These are phyloP conservation scores for Pythium dissimile DNA, from an alignment of 352 stramenopile genomes.

Conservation along the genomic window DNA sequence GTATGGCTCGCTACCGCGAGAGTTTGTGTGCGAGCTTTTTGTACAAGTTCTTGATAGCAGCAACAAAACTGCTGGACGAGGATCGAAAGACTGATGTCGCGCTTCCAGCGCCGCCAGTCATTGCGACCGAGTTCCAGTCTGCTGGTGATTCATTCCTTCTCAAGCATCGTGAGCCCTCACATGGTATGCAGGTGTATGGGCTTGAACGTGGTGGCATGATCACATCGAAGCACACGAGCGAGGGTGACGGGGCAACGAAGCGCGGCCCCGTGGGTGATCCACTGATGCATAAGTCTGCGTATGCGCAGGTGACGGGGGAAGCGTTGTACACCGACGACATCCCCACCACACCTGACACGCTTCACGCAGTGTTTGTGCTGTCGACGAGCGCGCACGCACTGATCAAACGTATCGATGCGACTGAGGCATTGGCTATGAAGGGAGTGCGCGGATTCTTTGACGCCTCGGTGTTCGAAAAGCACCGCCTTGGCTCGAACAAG, in stretches of 20 bases:
- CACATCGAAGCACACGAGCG: constrained; percentile 54
- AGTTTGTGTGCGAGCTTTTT: constrained; percentile 93
- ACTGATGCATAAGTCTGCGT: constrained; percentile 91
- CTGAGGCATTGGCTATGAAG: constrained; percentile 72
- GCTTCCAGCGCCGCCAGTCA: constrained; percentile 22
- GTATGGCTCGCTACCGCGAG: constrained; percentile 94
- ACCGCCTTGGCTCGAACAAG: constrained; percentile 66
- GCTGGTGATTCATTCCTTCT: constrained; percentile 57
- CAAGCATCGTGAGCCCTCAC: constrained; percentile 44
- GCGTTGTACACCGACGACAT: constrained; percentile 96
- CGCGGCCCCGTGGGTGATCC: constrained; percentile 84
- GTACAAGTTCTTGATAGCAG: constrained; percentile 93
- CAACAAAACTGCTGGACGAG: constrained; percentile 50
- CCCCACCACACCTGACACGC: constrained; percentile 71
- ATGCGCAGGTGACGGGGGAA: constrained; percentile 94
- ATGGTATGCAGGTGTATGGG: constrained; percentile 56
- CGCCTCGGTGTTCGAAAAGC: constrained; percentile 59
- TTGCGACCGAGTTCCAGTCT: constrained; percentile 42
- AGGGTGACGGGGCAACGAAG: constrained; percentile 34
- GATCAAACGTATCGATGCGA: constrained; percentile 87
- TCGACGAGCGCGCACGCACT: constrained; percentile 73
- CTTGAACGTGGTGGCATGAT: constrained; percentile 60
- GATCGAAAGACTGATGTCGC: constrained; percentile 21
- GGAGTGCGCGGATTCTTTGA: constrained; percentile 90
- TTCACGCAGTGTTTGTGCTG: constrained; percentile 92